Evolutionary conservation across 495 filamentous ascomycete species (phyloP).

Genomic region (Annulohypoxylon moriforme): DNA sequence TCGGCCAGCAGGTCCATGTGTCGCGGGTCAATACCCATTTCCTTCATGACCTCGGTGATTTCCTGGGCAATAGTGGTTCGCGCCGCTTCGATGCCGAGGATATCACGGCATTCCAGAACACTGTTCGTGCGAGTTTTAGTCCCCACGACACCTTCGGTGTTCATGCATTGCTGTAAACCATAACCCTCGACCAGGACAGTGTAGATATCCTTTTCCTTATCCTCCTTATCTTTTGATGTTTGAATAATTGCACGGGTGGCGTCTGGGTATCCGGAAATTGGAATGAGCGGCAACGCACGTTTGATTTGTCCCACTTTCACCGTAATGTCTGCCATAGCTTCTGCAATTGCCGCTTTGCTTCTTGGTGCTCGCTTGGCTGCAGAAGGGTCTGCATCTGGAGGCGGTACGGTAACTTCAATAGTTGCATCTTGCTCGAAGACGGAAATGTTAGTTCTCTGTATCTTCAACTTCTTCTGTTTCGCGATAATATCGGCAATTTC

Average conservation of each 20-base stretch:
- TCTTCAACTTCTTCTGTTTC: slow-evolving; percentile 81
- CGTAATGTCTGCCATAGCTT: slow-evolving; percentile 74
- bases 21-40: slow-evolving; percentile 96
- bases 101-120: slow-evolving; percentile 88
- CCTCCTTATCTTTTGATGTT: slow-evolving; percentile 59
- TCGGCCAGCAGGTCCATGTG: slow-evolving; percentile 99
- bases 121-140: slow-evolving; percentile 80
- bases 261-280: slow-evolving; percentile 87
- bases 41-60: slow-evolving; percentile 83
- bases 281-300: slow-evolving; percentile 79
- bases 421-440: slow-evolving; percentile 55
- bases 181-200: slow-evolving; percentile 94
- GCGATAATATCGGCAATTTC: slow-evolving; percentile 80
- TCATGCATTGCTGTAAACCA: slow-evolving; percentile 89
- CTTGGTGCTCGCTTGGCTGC: slow-evolving; percentile 61
- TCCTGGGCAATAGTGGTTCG: slow-evolving; percentile 83
- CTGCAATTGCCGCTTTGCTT: slow-evolving; percentile 61
- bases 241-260: slow-evolving; percentile 91
- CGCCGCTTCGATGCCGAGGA: slow-evolving; percentile 97
- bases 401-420: slow-evolving; percentile 68
- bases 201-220: slow-evolving; percentile 64
- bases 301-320: slow-evolving; percentile 85
- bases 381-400: slow-evolving; percentile 58
- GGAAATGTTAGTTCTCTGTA: slow-evolving; percentile 63
- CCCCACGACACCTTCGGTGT: slow-evolving; percentile 85